These are phyloP conservation scores for Waitea zeae DNA, from an alignment of 1,284 basidiomycete genomes.

Conservation along the genomic window DNA sequence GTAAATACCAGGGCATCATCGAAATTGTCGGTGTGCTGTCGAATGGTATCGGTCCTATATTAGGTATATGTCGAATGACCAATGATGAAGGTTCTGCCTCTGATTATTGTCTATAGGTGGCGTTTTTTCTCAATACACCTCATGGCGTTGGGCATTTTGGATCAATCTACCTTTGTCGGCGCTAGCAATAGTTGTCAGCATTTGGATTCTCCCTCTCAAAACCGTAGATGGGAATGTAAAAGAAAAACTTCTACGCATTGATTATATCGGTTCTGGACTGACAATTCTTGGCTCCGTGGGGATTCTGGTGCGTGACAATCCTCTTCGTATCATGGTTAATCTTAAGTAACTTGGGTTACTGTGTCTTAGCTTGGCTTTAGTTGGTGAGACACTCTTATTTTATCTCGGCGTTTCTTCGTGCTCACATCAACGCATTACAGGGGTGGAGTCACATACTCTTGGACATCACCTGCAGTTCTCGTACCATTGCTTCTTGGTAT, in stretches of 20 bases:
- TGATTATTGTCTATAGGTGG: too few relatives aligned
- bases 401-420: too few relatives aligned
- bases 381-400: too few relatives aligned
- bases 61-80: too few relatives aligned
- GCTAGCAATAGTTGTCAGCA: slow-evolving; percentile 16
- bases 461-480: slow-evolving; percentile 20
- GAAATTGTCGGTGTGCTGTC: slow-evolving; percentile 14
- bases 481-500: slow-evolving; percentile 21
- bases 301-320: slow-evolving; percentile 14
- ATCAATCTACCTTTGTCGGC: slow-evolving; percentile 19
- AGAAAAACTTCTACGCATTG: slow-evolving; percentile 14
- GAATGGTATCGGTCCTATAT: slow-evolving; percentile 8
- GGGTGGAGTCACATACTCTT: slow-evolving; percentile 19
- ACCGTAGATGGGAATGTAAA: slow-evolving; percentile 18
- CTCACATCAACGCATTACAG: too few relatives aligned
- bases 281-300: slow-evolving; percentile 18
- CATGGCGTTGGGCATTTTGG: slow-evolving; percentile 13
- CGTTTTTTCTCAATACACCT: slow-evolving; percentile 6
- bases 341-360: too few relatives aligned
- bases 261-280: slow-evolving; percentile 24
- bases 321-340: too few relatives aligned
- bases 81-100: too few relatives aligned
- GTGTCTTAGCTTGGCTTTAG: slow-evolving; percentile 1
- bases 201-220: slow-evolving; percentile 23
- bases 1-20: slow-evolving; percentile 13